Conservation (phyloP, 2,329 filamentous ascomycete genomes). For the Chlorencoelia australis region DNA sequence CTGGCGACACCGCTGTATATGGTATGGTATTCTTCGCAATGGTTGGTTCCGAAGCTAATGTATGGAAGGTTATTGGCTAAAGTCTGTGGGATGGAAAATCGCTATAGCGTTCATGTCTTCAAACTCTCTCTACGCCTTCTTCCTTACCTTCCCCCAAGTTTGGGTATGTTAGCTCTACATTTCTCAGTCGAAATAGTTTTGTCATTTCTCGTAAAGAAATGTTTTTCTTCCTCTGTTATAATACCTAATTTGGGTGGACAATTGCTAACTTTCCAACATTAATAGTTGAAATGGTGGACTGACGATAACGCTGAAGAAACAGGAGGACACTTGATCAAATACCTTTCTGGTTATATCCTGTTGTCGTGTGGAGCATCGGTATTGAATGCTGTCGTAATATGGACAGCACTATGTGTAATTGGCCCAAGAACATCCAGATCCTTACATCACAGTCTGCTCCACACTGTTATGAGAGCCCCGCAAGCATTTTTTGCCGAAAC, state of each 20-base stretch:
- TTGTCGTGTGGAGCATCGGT: no score
- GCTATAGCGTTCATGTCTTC: slow-evolving; percentile 10
- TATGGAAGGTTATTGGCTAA: slow-evolving; percentile 16
- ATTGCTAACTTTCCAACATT: not conserved
- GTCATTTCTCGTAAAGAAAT: not conserved
- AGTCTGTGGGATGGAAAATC: slow-evolving; percentile 11
- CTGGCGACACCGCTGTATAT: slow-evolving; percentile 15
- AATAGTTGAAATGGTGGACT: slow-evolving; percentile 21
- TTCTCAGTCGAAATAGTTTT: not conserved
- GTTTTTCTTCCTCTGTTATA: not conserved
- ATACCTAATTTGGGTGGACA: slow-evolving; percentile 10
- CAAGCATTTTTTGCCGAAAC: slow-evolving; percentile 12
- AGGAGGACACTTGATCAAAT: slow-evolving; percentile 22
- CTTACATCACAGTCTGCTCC: slow-evolving; percentile 19
- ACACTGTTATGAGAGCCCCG: slow-evolving; percentile 12
- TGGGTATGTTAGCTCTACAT: slow-evolving; percentile 6
- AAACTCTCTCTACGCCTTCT: slow-evolving; percentile 17
- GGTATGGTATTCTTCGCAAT: no score
- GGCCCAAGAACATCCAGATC: slow-evolving; percentile 17
- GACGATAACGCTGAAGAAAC: slow-evolving; percentile 13
- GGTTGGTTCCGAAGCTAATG: no score
- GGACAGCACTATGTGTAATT: slow-evolving; percentile 13
- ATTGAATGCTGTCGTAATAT: slow-evolving; percentile 18
- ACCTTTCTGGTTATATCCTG: slow-evolving; percentile 21
- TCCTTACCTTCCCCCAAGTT: slow-evolving; percentile 23